These are phyloP conservation scores for Cladosporium colombiae DNA, from an alignment of 2,329 filamentous ascomycete genomes.

Conservation along the genomic window DNA sequence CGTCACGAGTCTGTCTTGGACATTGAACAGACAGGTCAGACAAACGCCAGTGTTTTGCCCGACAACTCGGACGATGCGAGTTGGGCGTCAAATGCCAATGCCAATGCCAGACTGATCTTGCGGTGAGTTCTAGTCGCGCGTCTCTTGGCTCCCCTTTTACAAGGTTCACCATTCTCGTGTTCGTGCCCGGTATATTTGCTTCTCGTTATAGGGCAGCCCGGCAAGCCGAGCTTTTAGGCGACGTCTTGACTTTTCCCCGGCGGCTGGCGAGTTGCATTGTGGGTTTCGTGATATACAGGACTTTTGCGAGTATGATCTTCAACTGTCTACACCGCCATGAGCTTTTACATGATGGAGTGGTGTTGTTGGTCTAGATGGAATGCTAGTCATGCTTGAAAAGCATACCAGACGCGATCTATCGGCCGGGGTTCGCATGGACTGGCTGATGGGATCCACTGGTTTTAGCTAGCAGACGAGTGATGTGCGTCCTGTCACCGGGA, in stretches of 20 bases:
- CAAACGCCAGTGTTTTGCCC: background rate
- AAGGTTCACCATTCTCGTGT: background rate
- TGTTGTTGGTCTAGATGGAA: background rate
- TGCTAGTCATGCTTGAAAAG: background rate
- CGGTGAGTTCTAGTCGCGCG: background rate
- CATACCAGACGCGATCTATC: background rate
- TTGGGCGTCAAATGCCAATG: background rate
- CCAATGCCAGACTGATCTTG: background rate
- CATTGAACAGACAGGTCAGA: background rate
- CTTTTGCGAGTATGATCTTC: background rate
- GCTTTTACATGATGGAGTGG: background rate
- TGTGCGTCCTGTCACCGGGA: background rate
- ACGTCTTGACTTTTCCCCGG: slow-evolving; percentile 2
- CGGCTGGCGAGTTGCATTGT: background rate
- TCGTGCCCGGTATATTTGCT: background rate
- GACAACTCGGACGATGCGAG: background rate
- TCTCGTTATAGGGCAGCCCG: background rate
- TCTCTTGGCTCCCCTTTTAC: background rate
- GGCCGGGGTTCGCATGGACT: background rate
- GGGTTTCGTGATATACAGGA: background rate
- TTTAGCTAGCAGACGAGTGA: background rate
- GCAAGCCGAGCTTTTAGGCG: slow-evolving; percentile 2
- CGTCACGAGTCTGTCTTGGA: background rate
- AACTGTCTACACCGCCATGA: slow-evolving; percentile 1
- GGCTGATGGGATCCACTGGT: background rate